Evolutionary conservation across 345 rosid genomes (phyloP).

Genomic region (Gossypium raimondii): DNA sequence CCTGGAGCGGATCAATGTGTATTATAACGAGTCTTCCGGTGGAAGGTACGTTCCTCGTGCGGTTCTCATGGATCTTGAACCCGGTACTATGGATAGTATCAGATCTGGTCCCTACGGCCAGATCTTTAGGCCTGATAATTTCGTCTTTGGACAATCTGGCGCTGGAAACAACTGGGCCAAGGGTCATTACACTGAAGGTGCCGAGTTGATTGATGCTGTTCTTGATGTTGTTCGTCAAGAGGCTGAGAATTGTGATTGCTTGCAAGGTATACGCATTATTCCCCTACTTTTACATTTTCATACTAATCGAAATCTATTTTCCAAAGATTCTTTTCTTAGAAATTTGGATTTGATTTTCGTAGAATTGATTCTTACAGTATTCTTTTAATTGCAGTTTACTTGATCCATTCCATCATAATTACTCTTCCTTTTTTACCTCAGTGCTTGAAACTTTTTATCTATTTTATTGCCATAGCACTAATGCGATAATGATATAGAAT

Average conservation of each 20-base stretch:
- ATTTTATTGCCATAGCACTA: background rate
- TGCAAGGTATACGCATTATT: conserved; percentile 3
- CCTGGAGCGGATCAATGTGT: conserved; percentile 89
- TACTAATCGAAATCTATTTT: background rate
- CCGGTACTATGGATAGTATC: conserved; percentile 97
- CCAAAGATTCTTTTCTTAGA: background rate
- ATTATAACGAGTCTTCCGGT: conserved; percentile 89
- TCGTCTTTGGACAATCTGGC: conserved; percentile 23
- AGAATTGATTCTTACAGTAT: background rate
- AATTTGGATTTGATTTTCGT: background rate
- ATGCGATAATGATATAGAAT: background rate
- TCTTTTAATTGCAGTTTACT: background rate
- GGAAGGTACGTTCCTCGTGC: conserved; percentile 93
- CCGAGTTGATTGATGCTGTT: conserved; percentile 87
- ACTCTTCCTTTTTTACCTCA: background rate
- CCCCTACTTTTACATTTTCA: background rate
- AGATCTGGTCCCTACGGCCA: conserved; percentile 55
- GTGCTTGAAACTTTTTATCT: background rate
- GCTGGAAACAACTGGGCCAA: conserved; percentile 25
- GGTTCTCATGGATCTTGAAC: conserved; percentile 99
- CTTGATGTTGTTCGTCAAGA: conserved; percentile 96
- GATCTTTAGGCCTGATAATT: conserved; percentile 22
- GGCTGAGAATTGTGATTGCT: conserved; percentile 35
- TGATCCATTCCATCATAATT: background rate
- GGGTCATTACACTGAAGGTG: conserved; percentile 73